Conservation (phyloP, 2,329 filamentous ascomycete species). For the Ceratocystis lukuohia region DNA sequence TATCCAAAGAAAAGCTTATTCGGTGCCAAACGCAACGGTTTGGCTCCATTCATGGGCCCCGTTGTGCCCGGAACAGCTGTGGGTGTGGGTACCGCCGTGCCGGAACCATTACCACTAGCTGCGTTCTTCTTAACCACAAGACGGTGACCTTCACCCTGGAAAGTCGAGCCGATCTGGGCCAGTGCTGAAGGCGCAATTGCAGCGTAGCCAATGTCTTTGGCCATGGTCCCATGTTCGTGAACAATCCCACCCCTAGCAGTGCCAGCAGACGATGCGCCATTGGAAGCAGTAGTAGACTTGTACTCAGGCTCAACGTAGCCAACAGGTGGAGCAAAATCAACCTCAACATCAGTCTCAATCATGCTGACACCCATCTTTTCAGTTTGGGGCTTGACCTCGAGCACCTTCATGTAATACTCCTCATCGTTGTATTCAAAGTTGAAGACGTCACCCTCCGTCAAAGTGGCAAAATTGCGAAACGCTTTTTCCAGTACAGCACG, state of each 20-base stretch:
- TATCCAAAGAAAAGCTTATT: constrained; percentile 97
- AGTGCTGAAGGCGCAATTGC: constrained; percentile 70
- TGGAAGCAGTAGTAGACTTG: constrained; percentile 31
- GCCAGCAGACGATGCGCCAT: constrained; percentile 47
- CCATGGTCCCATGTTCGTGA: constrained; percentile 85
- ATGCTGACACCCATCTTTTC: constrained; percentile 81
- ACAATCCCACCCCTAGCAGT: constrained; percentile 48
- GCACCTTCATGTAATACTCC: constrained; percentile 79
- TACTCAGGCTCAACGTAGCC: constrained; percentile 83
- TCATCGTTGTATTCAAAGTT: constrained; percentile 95
- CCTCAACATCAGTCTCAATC: constrained; percentile 89
- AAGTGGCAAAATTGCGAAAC: constrained; percentile 86
- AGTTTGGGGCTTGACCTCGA: constrained; percentile 80
- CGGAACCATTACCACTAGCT: constrained; percentile 55
- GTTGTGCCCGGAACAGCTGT: constrained; percentile 19
- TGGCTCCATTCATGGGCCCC: constrained; percentile 38
- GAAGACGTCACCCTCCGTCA: constrained; percentile 89
- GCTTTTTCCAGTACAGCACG: constrained; percentile 95
- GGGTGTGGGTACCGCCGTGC: constrained; percentile 47
- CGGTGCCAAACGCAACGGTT: constrained; percentile 67
- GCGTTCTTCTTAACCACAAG: constrained; percentile 64
- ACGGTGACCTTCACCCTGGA: constrained; percentile 65
- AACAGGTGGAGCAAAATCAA: constrained; percentile 88
- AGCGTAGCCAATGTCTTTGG: constrained; percentile 91
- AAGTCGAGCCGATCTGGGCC: constrained; percentile 60